phyloP scores from a whole-genome alignment of 2,329 filamentous ascomycete species.

The Xylariaceae sp. region DNA sequence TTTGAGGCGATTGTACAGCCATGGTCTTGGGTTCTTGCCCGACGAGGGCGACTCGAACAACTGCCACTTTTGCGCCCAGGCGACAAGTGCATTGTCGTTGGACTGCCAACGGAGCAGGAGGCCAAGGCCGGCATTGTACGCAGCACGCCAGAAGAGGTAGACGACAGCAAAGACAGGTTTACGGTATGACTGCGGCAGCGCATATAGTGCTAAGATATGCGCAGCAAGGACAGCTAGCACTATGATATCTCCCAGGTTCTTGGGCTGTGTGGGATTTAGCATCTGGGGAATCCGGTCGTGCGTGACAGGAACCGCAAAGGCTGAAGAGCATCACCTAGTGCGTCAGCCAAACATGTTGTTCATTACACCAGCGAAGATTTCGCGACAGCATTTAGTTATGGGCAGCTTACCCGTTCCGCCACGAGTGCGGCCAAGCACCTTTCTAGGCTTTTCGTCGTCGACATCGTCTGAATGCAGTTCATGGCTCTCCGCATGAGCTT shows the following conservation, averaged over 20 bases:
- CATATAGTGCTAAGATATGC: conserved; percentile 70
- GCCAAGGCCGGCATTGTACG: conserved; percentile 93
- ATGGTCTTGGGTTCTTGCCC: conserved; percentile 78
- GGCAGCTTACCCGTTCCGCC: conserved; percentile 75
- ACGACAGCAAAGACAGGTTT: conserved; percentile 74
- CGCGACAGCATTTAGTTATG: background rate
- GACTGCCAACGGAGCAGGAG: conserved; percentile 86
- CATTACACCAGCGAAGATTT: background rate
- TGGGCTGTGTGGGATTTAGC: conserved; percentile 88
- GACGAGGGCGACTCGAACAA: conserved; percentile 80
- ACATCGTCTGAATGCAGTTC: conserved; percentile 1
- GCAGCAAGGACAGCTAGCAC: conserved; percentile 74
- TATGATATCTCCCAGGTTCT: conserved; percentile 81
- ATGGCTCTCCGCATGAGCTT: conserved; percentile 13
- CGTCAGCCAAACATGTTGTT: conserved; percentile 2
- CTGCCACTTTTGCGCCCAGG: conserved; percentile 80
- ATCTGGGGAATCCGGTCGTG: conserved; percentile 99
- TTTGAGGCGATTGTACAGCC: conserved; percentile 80
- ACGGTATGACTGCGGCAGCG: conserved; percentile 65
- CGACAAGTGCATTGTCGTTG: conserved; percentile 77
- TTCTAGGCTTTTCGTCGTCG: conserved; percentile 42
- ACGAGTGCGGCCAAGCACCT: conserved; percentile 87
- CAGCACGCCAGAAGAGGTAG: conserved; percentile 88
- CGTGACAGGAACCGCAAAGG: conserved; percentile 91
- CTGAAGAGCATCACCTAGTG: conserved; percentile 43